Base-by-base conservation (phyloP, 1,139 yeast species). In the Williopsis jadinii region DNA sequence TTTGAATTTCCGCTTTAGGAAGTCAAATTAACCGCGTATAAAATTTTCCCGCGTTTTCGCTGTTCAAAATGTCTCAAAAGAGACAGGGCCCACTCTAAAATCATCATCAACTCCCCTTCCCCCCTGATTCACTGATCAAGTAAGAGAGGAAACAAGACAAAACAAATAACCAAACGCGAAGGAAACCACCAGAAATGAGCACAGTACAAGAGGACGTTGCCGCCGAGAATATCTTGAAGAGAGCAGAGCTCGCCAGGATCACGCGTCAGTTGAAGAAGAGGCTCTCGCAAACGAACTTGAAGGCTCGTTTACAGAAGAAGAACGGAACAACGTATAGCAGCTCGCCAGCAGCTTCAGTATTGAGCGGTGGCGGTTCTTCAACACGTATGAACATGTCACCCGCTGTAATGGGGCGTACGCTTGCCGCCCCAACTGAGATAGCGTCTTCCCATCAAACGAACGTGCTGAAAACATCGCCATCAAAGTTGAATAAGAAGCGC, bases 221-320 rank as follows among this genome's bases (percentile, higher is more conserved):
- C 12, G 68, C 70, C 13, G 67, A 65, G 42, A 63, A 60, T 44
- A 65, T 67, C 35, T 51, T 67, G 38, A 65, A 66, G 44, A 56
- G 70, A 40, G 71, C 67, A 3, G 70, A 66, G 44, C 56, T 67
- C 6, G 68, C 70, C 8, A 59, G 69, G 41, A 61, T 67, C 41
- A 64, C 71, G 2, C 53, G 70, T 41, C 70, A 65, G 44, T 49
- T 67, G 24, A 66, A 64, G 47, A 54, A 62, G 9, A 60, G 65
- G 43, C 50, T 67, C 14, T 60, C 63, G 24, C 64, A 60, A 44
- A 69, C 70, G 3, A 68, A 66, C 13, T 39, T 61, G 14, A 62
- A 60, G 46, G 47, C 47, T 13, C 47, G 46, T 29, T 32, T 43
- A 27, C 44, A 45, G 32, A 45, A 40, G 40, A 41, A 41, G 35